Conservation (phyloP, 345 rosid genomes). For the Melastoma malabathricum region DNA sequence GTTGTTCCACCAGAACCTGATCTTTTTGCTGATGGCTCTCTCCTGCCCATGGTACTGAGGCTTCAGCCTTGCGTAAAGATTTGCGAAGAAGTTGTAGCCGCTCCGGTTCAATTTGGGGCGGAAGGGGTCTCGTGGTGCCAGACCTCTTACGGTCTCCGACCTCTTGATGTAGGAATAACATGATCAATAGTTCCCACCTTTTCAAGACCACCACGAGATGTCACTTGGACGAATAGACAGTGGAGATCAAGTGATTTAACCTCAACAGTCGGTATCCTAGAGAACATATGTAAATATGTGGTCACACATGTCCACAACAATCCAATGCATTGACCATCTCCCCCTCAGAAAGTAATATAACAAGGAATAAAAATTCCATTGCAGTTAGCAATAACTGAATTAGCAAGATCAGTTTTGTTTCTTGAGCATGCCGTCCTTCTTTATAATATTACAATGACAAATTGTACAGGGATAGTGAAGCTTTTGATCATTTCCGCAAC, state of each 20-base stretch:
- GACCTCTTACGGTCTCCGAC: slow-evolving; percentile 37
- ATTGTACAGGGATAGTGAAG: no score
- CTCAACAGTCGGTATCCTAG: slow-evolving; percentile 79
- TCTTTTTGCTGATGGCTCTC: slow-evolving; percentile 47
- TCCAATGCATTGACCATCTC: no score
- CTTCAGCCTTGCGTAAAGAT: slow-evolving; percentile 49
- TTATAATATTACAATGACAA: no score
- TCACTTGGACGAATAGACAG: slow-evolving; percentile 75
- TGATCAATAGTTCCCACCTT: slow-evolving; percentile 22
- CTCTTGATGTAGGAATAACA: neutral
- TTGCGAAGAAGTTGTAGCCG: slow-evolving; percentile 60
- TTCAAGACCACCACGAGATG: slow-evolving; percentile 78
- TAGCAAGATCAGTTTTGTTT: no score
- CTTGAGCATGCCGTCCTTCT: no score
- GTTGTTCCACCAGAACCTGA: slow-evolving; percentile 55
- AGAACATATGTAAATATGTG: neutral
- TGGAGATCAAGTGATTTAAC: slow-evolving; percentile 66
- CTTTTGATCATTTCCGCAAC: no score
- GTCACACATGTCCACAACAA: neutral
- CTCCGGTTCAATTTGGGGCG: slow-evolving; percentile 64
- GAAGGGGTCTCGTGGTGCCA: slow-evolving; percentile 33
- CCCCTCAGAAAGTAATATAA: no score
- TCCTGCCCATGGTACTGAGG: slow-evolving; percentile 46
- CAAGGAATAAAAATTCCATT: no score
- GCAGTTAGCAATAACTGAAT: no score